phyloP scores from a whole-genome alignment of 1,139 yeast species.

The Yamadazyma pseudoaaseri region DNA sequence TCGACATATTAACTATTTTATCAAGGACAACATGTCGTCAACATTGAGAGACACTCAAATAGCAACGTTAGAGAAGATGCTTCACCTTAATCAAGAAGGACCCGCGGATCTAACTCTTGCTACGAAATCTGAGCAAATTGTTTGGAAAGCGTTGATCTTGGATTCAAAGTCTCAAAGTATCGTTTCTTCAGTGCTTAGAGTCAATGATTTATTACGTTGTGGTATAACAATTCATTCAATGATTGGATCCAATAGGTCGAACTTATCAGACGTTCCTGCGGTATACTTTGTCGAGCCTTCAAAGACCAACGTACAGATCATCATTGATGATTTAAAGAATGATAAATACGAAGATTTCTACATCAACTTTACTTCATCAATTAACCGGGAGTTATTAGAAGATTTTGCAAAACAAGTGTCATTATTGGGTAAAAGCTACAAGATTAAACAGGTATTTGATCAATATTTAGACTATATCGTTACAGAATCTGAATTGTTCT shows the following conservation, averaged over 20 bases:
- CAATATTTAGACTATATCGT: slow-evolving; percentile 91
- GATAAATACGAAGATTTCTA: slow-evolving; percentile 79
- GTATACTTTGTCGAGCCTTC: slow-evolving; percentile 91
- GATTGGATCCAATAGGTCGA: slow-evolving; percentile 65
- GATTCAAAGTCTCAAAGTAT: slow-evolving; percentile 82
- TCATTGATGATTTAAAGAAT: slow-evolving; percentile 67
- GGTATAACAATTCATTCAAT: slow-evolving; percentile 89
- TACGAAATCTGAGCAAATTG: slow-evolving; percentile 57
- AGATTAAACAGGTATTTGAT: slow-evolving; percentile 85
- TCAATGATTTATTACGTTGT: slow-evolving; percentile 81
- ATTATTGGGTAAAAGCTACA: slow-evolving; percentile 60
- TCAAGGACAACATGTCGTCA: no score
- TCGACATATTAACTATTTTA: no score
- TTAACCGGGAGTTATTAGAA: slow-evolving; percentile 77
- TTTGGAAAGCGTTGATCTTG: slow-evolving; percentile 92
- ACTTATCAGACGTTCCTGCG: slow-evolving; percentile 91
- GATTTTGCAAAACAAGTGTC: slow-evolving; percentile 86
- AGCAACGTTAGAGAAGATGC: slow-evolving; percentile 62
- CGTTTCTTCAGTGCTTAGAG: slow-evolving; percentile 84
- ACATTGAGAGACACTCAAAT: slow-evolving; percentile 16
- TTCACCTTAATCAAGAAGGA: slow-evolving; percentile 68
- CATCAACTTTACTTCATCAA: slow-evolving; percentile 81
- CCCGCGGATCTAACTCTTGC: slow-evolving; percentile 53
- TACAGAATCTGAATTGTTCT: slow-evolving; percentile 87
- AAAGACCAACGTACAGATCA: slow-evolving; percentile 62